Evolutionary conservation across 2,329 filamentous ascomycete species (phyloP).

Genomic region (Rachicladosporium sp.): DNA sequence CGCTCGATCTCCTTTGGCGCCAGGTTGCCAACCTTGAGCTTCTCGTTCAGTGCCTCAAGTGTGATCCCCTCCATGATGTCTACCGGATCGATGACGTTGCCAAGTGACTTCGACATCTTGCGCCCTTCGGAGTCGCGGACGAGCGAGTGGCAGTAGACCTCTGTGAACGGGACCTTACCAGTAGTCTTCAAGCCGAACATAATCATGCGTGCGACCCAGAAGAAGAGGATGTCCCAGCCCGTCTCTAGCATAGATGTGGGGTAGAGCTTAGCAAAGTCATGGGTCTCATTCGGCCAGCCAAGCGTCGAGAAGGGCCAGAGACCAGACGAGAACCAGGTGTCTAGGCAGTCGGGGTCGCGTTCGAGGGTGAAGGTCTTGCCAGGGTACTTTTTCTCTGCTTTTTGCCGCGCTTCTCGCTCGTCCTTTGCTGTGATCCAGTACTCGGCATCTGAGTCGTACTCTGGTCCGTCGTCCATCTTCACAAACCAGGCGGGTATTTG

Average conservation of each 20-base stretch:
- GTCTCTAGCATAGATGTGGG: conserved; percentile 83
- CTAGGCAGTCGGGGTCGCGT: conserved; percentile 81
- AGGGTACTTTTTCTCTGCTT: conserved; percentile 67
- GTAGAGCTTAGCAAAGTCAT: conserved; percentile 70
- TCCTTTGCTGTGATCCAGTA: conserved; percentile 76
- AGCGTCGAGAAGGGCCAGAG: conserved; percentile 90
- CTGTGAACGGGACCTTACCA: conserved; percentile 78
- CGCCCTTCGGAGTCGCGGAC: conserved; percentile 86
- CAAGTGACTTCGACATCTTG: conserved; percentile 95
- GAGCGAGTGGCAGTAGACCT: conserved; percentile 90
- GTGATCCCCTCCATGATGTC: conserved; percentile 83
- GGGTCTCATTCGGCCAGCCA: conserved; percentile 79
- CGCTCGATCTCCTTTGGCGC: conserved; percentile 70
- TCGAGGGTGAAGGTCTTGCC: conserved; percentile 65
- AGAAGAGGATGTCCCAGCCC: conserved; percentile 90
- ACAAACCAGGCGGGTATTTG: conserved; percentile 84
- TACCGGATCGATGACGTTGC: conserved; percentile 87
- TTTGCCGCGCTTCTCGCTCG: conserved; percentile 64
- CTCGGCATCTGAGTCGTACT: conserved; percentile 46
- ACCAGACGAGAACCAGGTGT: conserved; percentile 92
- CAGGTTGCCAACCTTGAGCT: conserved; percentile 70
- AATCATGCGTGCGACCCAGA: conserved; percentile 93
- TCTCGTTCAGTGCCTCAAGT: conserved; percentile 65
- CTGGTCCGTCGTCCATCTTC: conserved; percentile 58
- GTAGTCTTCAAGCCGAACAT: conserved; percentile 87